A percentile compares a stretch with the other conserved stretches of the same genome.
Conservation (phyloP, 2,329 filamentous ascomycete genomes). For the Nakataea oryzae region DNA sequence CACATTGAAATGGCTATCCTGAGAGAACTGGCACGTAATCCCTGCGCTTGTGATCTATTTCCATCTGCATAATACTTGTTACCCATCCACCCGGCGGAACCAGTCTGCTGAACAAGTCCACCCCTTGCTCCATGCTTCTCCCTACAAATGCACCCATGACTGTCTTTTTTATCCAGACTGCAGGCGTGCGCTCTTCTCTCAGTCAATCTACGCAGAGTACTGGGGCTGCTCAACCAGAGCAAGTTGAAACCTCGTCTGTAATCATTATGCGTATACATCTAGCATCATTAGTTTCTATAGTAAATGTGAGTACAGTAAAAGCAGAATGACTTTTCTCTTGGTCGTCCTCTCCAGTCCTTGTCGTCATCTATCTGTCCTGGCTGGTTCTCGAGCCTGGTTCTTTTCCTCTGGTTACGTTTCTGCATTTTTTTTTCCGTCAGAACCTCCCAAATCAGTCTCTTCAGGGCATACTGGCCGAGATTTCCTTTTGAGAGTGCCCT, state of each 20-base stretch:
- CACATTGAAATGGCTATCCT: background rate
- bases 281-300: background rate
- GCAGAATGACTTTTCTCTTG: background rate
- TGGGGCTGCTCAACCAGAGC: no score
- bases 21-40: background rate
- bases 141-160: no score
- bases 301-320: background rate
- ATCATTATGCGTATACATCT: background rate
- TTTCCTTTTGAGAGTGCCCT: background rate
- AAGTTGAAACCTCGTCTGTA: background rate
- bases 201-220: background rate
- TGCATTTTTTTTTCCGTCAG: background rate
- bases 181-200: background rate
- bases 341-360: background rate
- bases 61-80: background rate
- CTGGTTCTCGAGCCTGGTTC: background rate
- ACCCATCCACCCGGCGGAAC: no score
- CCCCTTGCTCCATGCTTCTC: no score
- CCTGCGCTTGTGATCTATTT: background rate
- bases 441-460: background rate
- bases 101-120: no score
- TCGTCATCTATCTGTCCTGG: background rate
- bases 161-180: no score
- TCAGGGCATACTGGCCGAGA: background rate
- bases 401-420: no score